These are phyloP conservation scores for Colletotrichum australisinense DNA, from an alignment of 2,329 filamentous ascomycete genomes.

Conservation along the genomic window DNA sequence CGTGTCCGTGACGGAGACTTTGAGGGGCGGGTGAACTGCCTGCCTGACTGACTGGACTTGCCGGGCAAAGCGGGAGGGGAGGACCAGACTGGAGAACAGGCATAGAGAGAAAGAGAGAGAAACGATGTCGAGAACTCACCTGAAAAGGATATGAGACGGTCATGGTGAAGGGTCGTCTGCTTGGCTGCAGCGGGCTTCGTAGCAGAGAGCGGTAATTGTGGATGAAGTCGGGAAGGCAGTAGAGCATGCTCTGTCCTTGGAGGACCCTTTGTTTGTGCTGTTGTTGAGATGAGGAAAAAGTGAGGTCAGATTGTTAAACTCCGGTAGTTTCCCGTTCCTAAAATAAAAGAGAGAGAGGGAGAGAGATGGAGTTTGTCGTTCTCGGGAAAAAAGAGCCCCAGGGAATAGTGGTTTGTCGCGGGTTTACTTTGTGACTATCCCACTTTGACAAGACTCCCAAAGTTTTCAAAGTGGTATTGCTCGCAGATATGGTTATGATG, in stretches of 20 bases:
- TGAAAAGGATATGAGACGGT: conserved; percentile 41
- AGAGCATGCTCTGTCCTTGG: conserved; percentile 29
- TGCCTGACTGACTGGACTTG: not conserved
- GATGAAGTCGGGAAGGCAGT: conserved; percentile 34
- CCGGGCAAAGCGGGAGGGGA: not conserved
- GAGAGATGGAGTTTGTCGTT: not conserved
- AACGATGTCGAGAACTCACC: conserved; percentile 30
- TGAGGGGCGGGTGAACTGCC: not conserved
- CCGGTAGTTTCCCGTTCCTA: not conserved
- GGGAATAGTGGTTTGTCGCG: not conserved
- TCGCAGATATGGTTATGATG: too few species aligned
- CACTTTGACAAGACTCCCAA: not conserved
- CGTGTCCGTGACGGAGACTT: not conserved
- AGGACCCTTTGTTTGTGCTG: not conserved
- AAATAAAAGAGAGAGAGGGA: too few species aligned
- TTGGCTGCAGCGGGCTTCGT: conserved; percentile 21
- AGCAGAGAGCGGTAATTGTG: conserved; percentile 34
- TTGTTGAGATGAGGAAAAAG: not conserved
- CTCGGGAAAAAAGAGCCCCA: not conserved
- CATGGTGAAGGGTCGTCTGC: conserved; percentile 37
- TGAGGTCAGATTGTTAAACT: too few species aligned
- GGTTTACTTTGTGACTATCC: not conserved
- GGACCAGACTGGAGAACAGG: too few species aligned
- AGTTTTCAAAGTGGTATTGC: too few species aligned
- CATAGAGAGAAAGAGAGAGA: not conserved